Evolutionary conservation across 2,329 filamentous ascomycete species (phyloP).

Genomic region (Lachnellula subtilissima): DNA sequence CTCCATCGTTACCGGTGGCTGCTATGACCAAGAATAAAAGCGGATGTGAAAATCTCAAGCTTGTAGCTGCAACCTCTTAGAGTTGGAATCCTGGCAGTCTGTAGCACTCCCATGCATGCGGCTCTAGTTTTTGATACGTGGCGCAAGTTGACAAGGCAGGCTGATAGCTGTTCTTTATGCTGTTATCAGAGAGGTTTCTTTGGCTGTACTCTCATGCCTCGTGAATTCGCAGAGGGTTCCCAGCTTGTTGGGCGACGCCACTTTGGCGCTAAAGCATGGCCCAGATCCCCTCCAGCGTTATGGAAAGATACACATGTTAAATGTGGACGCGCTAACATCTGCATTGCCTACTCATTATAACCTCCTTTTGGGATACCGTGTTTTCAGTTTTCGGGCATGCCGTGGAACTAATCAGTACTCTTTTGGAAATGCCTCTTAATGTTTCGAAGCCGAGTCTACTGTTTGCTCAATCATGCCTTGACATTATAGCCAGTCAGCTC

Average conservation of each 20-base stretch:
- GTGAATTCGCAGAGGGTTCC: not conserved
- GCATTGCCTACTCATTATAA: not conserved
- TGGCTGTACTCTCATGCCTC: not conserved
- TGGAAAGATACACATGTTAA: not conserved
- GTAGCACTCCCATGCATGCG: not conserved
- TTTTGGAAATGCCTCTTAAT: too few species aligned
- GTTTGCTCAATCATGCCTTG: too few species aligned
- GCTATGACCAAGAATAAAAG: too few species aligned
- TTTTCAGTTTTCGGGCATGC: not conserved
- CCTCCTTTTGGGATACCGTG: not conserved
- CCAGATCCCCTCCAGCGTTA: not conserved
- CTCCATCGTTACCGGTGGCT: too few species aligned
- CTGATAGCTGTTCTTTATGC: not conserved
- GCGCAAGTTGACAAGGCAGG: not conserved
- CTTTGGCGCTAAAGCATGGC: not conserved
- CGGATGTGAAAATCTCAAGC: too few species aligned
- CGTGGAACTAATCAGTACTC: not conserved
- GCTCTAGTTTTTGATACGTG: not conserved
- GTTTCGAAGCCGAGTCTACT: too few species aligned
- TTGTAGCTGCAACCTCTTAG: not conserved
- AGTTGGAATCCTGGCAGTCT: not conserved
- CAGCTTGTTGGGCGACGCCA: not conserved
- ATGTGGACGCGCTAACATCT: not conserved
- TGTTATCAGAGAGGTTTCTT: not conserved
- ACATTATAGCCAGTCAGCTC: too few species aligned